These are phyloP conservation scores for Mortierella sp. DNA, from an alignment of 371 early-diverging fungal species.

Conservation along the genomic window DNA sequence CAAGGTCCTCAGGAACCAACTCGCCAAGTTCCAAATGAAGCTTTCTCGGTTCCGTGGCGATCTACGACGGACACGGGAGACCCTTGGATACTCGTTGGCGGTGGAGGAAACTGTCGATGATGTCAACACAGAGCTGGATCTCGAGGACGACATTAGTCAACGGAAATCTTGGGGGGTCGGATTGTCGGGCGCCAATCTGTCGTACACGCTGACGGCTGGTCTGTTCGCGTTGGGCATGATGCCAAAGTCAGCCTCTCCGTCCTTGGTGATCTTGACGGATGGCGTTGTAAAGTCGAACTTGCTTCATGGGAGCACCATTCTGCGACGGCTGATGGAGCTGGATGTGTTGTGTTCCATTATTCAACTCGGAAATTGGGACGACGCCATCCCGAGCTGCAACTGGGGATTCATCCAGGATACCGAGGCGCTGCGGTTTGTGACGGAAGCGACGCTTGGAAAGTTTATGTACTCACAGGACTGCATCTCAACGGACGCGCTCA, in stretches of 20 bases:
- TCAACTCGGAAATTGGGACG: constrained; percentile 85
- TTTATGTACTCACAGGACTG: constrained; percentile 86
- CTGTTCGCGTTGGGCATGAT: constrained; percentile 77
- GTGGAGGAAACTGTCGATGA: constrained; percentile 61
- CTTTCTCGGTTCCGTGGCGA: constrained; percentile 69
- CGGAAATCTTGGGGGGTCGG: constrained; percentile 73
- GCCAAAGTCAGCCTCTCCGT: constrained; percentile 75
- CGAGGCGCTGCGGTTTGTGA: constrained; percentile 85
- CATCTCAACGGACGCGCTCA: constrained; percentile 12
- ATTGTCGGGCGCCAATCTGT: constrained; percentile 68
- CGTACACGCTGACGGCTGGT: constrained; percentile 77
- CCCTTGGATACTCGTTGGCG: constrained; percentile 66
- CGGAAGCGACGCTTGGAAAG: constrained; percentile 82
- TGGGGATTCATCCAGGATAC: constrained; percentile 93
- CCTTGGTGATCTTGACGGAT: constrained; percentile 85
- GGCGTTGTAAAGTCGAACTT: constrained; percentile 83
- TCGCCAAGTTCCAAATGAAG: constrained; percentile 71
- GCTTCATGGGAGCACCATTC: constrained; percentile 59
- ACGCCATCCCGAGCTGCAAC: constrained; percentile 82
- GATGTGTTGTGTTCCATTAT: constrained; percentile 82
- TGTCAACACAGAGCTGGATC: constrained; percentile 49
- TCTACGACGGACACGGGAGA: constrained; percentile 56
- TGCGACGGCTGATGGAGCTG: constrained; percentile 68
- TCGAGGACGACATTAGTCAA: constrained; percentile 49
- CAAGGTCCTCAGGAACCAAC: constrained; percentile 63